Conservation (phyloP, 2,329 filamentous ascomycete species). For the Coleophoma crateriformis region DNA sequence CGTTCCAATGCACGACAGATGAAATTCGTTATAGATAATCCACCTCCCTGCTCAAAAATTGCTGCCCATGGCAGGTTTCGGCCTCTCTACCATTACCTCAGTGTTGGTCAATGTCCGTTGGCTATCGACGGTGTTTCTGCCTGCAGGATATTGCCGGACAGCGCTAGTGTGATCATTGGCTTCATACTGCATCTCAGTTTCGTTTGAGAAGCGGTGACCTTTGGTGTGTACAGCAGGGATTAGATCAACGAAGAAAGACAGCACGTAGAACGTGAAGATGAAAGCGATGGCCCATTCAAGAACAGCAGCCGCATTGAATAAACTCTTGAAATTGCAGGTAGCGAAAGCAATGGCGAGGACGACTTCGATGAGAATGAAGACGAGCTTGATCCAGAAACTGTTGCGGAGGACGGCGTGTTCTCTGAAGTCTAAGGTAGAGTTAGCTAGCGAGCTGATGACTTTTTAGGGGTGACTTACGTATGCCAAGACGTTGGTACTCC, state of each 20-base stretch:
- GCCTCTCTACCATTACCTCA: neutral
- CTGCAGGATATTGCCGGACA: conserved; percentile 3
- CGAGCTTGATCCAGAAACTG: conserved; percentile 84
- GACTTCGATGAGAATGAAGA: conserved; percentile 78
- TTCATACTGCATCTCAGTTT: conserved; percentile 22
- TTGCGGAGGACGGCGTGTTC: conserved; percentile 66
- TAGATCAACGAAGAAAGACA: conserved; percentile 84
- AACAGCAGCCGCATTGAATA: conserved; percentile 65
- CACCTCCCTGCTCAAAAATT: conserved; percentile 8
- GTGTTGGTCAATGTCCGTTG: conserved; percentile 9
- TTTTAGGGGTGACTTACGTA: conserved; percentile 40
- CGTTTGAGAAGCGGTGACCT: conserved; percentile 3
- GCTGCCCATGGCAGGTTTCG: conserved; percentile 3
- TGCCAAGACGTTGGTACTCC: conserved; percentile 83
- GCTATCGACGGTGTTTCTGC: conserved; percentile 9
- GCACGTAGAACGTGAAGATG: conserved; percentile 81
- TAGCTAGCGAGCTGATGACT: neutral
- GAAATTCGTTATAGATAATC: no score
- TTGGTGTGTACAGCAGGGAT: conserved; percentile 53
- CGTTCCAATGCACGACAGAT: no score
- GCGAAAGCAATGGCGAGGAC: conserved; percentile 69
- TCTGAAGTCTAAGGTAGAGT: conserved; percentile 52
- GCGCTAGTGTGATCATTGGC: conserved; percentile 13
- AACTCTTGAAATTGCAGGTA: conserved; percentile 39
- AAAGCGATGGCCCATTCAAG: conserved; percentile 77